Evolutionary conservation across 306 rosid genomes (phyloP).

Genomic region (Cucurbita moschata): DNA sequence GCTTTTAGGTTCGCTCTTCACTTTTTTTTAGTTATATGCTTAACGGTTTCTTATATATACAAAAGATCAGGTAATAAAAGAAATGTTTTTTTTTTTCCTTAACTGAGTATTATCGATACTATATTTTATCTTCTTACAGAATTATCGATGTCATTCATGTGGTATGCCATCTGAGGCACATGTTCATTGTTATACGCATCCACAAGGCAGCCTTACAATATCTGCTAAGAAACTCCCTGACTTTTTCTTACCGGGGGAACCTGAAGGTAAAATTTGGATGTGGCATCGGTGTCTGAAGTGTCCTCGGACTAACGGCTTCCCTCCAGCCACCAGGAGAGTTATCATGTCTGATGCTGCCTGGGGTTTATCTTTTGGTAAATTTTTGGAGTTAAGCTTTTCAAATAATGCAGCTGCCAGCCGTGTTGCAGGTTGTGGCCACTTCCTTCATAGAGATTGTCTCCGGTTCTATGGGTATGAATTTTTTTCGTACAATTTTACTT

Average conservation of each 20-base stretch:
- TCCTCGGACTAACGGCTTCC: constrained; percentile 79
- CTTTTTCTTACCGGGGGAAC: constrained; percentile 73
- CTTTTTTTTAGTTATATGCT: background rate
- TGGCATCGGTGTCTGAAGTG: constrained; percentile 98
- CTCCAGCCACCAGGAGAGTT: constrained; percentile 84
- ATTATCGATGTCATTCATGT: constrained; percentile 65
- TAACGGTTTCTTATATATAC: background rate
- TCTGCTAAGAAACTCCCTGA: constrained; percentile 70
- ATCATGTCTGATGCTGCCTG: constrained; percentile 99
- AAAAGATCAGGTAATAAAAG: constrained; percentile 45
- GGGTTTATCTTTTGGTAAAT: constrained; percentile 97
- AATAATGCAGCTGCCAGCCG: constrained; percentile 99
- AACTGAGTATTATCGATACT: background rate
- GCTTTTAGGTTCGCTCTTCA: background rate
- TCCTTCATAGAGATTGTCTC: constrained; percentile 93
- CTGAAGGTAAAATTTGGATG: constrained; percentile 98
- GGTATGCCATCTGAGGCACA: constrained; percentile 96
- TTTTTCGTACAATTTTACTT: background rate
- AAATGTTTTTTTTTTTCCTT: background rate
- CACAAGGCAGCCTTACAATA: constrained; percentile 93
- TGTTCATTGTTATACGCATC: constrained; percentile 90
- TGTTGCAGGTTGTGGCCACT: constrained; percentile 98
- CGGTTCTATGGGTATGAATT: constrained; percentile 81
- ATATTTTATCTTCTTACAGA: constrained; percentile 30
- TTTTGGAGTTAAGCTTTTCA: constrained; percentile 99